Base-by-base conservation (phyloP, 2,329 filamentous ascomycete species). In the Fusarium newnesense region DNA sequence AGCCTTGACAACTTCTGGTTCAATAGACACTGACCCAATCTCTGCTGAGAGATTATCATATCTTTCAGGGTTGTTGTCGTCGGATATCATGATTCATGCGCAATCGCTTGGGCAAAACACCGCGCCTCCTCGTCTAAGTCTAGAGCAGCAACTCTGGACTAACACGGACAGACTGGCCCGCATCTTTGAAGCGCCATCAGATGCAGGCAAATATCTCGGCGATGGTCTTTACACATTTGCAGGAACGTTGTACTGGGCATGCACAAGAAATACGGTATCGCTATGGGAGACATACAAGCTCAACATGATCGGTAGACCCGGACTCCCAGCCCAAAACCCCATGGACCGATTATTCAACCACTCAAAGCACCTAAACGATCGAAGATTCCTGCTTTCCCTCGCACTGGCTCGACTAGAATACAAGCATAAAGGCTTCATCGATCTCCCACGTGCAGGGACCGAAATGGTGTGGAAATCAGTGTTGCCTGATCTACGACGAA, bases 311-410 rank as follows among this genome's bases (percentile, higher is more conserved):
- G 59, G 66, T 4, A 62, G 47, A 46, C 59, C 60, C 4, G 56
- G 53, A 7, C 37, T 28, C 1, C 59, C 70, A 4, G 59, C 53
- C 7, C 49, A 54, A 40, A 66, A 59, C 24, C 59, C 60, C 8
- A 49, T 77, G 34, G 76, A 77, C 19, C 72, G 75, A n/a, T 26
- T 78, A 6, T 76, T 78, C 60, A 72, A 75, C 16, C 74, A 78
- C 39, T 69, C 67, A 4, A 75, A 70, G 16, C 65, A 76, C 50
- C 64, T 78, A 4, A 40, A 32, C 28, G 72, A 78, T 24, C 62
- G 63, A 16, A 67, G 72, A 28, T 78, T 78, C 43, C 26, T 78
- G 28, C 21, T 76, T 6, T 72, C 75, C 9, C 39, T 78, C 7
- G 75, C 73, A 1, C 44, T 76, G 11, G 69, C 69, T 19, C 59